Base-by-base conservation (phyloP, 1,139 yeast species). In the Debaryomyces udenii region DNA sequence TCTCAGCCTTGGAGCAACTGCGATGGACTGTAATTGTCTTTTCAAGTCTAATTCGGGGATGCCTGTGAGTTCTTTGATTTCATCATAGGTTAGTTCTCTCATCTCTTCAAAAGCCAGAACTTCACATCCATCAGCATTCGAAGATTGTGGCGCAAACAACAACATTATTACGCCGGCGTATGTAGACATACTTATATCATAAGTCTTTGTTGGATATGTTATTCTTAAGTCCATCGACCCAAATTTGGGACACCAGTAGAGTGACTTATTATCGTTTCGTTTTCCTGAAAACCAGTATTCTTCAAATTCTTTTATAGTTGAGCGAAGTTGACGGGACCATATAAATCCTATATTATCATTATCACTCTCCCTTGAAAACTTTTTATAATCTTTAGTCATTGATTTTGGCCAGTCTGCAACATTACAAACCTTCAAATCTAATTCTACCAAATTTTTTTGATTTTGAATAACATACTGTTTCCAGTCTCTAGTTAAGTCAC, bases 181-280 rank as follows among this genome's bases (percentile, higher is more conserved):
- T 0, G 95, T 77, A 0, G 96, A 83, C 78, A 91, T 74, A 50
- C 82, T 87, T 38, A 91, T 78, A 43, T 87, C 94, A 56, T 93
- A 91, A 1, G 86, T 79, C 37, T 81, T 76, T 31, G 80, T 76
- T 6, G 84, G 83, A 49, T 81, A 84, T 24, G 83, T 72, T 49
- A 82, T 78, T 39, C 84, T 70, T 43, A 94, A 74, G 52, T 90
- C 97, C 48, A 86, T 81, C 2, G 89, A 80, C 1, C 96, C 96
- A 55, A 83, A 78, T 51, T 83, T 83, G 17, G 91, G 89, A 35
- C 90, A 84, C 97, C 97, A 93, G 34, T 72, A 78, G 40, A 93
- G 66, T 24, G 80, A 77, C 54, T 96, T 78, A 37, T 94, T 94
- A 45, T 75, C 81, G 57, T 87, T 89, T 41, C 80, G 74, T 34